Evolutionary conservation across 1,284 basidiomycete genomes (phyloP).

Genomic region (Tetrapyrgos nigripes): DNA sequence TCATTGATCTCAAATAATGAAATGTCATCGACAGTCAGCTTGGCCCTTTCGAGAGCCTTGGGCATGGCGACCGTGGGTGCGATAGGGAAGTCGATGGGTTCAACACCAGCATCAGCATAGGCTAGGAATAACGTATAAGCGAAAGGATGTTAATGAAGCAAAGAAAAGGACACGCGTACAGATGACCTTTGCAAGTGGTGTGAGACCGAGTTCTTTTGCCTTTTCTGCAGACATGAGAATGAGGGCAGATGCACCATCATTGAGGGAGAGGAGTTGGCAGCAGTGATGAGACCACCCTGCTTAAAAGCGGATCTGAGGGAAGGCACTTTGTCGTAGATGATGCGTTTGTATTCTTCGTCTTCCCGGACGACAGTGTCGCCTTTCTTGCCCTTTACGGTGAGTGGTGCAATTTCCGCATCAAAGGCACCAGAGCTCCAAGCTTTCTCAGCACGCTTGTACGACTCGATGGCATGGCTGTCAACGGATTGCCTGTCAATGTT

Average conservation of each 20-base stretch:
- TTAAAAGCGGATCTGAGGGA: conserved; percentile 90
- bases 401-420: conserved; percentile 88
- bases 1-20: conserved; percentile 97
- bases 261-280: conserved; percentile 97
- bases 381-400: conserved; percentile 95
- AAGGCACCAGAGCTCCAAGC: conserved; percentile 92
- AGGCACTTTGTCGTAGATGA: conserved; percentile 93
- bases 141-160: conserved; percentile 21
- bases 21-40: conserved; percentile 85
- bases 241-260: conserved; percentile 97
- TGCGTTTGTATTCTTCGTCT: conserved; percentile 98
- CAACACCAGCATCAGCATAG: conserved; percentile 96
- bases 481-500: conserved; percentile 86
- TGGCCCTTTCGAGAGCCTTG: conserved; percentile 87
- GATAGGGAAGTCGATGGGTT: conserved; percentile 96
- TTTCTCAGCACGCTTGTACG: conserved; percentile 90
- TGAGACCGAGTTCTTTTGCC: conserved; percentile 86
- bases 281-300: conserved; percentile 89
- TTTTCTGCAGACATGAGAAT: conserved; percentile 93
- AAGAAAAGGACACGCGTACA: conserved; percentile 57
- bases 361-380: conserved; percentile 90
- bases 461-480: conserved; percentile 92
- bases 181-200: conserved; percentile 90
- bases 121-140: conserved; percentile 58
- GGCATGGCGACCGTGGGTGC: conserved; percentile 95